Evolutionary conservation across 2,329 filamentous ascomycete species (phyloP).

Genomic region (Nectriaceae sp.): DNA sequence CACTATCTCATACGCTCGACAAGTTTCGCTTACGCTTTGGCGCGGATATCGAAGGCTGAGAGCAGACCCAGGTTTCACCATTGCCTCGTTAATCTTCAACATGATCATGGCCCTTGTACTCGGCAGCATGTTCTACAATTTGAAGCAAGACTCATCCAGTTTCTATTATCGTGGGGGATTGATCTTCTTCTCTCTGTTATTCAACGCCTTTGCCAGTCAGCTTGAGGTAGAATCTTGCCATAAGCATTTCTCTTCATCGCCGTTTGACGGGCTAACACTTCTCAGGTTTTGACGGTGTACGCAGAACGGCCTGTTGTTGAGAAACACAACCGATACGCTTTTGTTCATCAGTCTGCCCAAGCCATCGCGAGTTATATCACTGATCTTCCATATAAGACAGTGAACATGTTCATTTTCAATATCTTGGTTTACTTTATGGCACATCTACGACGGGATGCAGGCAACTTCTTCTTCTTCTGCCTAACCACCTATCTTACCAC

Average conservation of each 20-base stretch:
- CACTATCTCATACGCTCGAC: slow-evolving; percentile 47
- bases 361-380: slow-evolving; percentile 29
- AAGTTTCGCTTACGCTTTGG: slow-evolving; percentile 45
- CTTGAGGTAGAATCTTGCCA: slow-evolving; percentile 32
- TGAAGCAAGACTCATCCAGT: slow-evolving; percentile 42
- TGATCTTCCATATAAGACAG: slow-evolving; percentile 27
- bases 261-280: background rate
- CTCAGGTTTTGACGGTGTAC: slow-evolving; percentile 31
- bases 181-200: slow-evolving; percentile 53
- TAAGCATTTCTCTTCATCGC: too few relatives aligned
- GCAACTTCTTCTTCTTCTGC: slow-evolving; percentile 63
- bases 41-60: slow-evolving; percentile 40
- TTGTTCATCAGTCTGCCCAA: slow-evolving; percentile 36
- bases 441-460: slow-evolving; percentile 58
- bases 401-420: slow-evolving; percentile 30
- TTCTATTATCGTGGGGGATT: slow-evolving; percentile 50
- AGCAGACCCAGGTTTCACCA: slow-evolving; percentile 41
- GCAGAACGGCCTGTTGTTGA: slow-evolving; percentile 34
- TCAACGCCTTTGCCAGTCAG: slow-evolving; percentile 48
- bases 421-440: slow-evolving; percentile 65
- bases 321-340: slow-evolving; percentile 37
- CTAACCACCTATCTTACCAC: slow-evolving; percentile 39
- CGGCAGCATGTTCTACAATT: slow-evolving; percentile 53
- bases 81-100: slow-evolving; percentile 44
- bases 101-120: slow-evolving; percentile 53